Base-by-base conservation (phyloP, 2,329 filamentous ascomycete species). In the Cladosporium halotolerans region DNA sequence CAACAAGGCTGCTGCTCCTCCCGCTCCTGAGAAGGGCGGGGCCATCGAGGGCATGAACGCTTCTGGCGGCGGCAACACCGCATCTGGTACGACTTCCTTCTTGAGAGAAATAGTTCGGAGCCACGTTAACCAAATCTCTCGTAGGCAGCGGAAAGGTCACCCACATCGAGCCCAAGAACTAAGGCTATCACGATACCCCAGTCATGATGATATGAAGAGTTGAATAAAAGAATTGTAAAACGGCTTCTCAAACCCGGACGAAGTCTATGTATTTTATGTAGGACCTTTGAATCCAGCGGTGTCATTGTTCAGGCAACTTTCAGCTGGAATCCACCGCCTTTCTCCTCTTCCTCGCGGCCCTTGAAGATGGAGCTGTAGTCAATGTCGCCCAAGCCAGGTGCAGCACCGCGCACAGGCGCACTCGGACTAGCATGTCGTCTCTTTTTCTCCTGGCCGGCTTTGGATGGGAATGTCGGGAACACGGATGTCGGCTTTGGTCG, bases 391-490 rank as follows among this genome's bases (percentile, higher is more conserved):
- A 65, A 36, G 1, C 59, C 59, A 1, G 64, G 63, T 36, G 64
- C 64, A 11, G 47, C 83, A 0, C 90, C 91, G 32, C 92, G 77
- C 38, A 80, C 81, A 0, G 93, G 93, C 6, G 93, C 93, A 68
- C 90, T 85, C 1, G 93, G 93, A 58, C 85, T 91, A 56, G 84
- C 82, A 55, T 81, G 77, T 36, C 81, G 77, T 58, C 88, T 76
- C 61, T 90, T 77, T 65, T 84, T 86, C 76, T 99, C 93, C 75
- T 93, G 87, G 1, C 90, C 89, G 0, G 93, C 93, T 70, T 95
- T 96, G 63, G 88, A 93, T 0, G 93, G 93, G 68, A 97, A 99
- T 0, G 93, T 97, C 2, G 93, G 93, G 67, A 99, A 97, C 84
- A 99, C 86, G 63, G 86, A 86, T 67, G 89, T 86, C 7, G 86